Evolutionary conservation across 2,329 filamentous ascomycete genomes (phyloP), one percentile per base, ranked within the genome.

Genomic region (Sporothrix luriei): DNA sequence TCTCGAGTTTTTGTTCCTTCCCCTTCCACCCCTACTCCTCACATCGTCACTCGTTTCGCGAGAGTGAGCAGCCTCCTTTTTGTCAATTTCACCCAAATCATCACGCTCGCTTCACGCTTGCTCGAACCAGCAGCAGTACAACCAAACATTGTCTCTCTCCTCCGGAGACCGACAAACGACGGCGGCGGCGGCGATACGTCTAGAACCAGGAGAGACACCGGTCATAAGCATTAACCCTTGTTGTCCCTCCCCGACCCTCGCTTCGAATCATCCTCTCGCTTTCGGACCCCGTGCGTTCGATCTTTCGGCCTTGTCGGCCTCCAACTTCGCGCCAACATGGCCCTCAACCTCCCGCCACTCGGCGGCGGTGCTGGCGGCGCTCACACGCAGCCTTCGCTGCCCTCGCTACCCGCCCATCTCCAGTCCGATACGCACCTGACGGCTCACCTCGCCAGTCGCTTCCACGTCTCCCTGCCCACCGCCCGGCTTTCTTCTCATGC

Each of bases 401-500:
- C 94, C 26, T 90, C 93, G 72, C 84, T 99, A 74, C 94, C 95
- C 62, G 88, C 91, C 72, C 95, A 93, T 83, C 85, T 90, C 66
- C 90, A 93, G 80, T 80, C 78, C 69, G 78, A 80, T 59, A 79
- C 90, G 59, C 90, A 93, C 76, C 83, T 94, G 74, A 95, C 91
- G 3, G 90, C 90, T 67, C 92, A 94, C 79, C 86, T 95, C 72
- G 92, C 91, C 75, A 93, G 87, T 79, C 93, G 94, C 68, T 99
- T 97, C 80, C 95, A 99, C 82, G 91, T 96, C 68, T 91, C 92
- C 68, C 83, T 95, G 71, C 93, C 95, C 11, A 97, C 94, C 0
- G 93, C 95, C 68, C 88, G 88, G 64, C 87, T 99, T 21, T 97
- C 94, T 0, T 97, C 93, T 0, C 94, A 98, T 78, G 95, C 91